Conservation (phyloP, 1,284 basidiomycete genomes). For the Tremellales sp. region DNA sequence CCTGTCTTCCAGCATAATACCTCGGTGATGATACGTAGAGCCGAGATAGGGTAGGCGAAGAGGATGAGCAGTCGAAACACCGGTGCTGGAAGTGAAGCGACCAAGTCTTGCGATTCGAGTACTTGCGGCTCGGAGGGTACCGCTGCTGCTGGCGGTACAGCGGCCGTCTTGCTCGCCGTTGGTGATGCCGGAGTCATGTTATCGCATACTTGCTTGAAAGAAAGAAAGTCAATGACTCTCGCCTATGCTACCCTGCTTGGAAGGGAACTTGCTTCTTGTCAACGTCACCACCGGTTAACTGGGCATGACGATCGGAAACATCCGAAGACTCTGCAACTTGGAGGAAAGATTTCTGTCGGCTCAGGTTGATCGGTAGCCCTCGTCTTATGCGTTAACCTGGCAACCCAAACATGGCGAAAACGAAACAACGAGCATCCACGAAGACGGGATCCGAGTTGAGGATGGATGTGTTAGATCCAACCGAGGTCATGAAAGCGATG, state of each 20-base stretch:
- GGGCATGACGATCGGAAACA: too few species aligned
- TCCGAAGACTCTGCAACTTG: too few species aligned
- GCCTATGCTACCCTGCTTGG: too few species aligned
- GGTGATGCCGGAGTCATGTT: neutral
- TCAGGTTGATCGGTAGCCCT: too few species aligned
- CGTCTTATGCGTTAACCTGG: too few species aligned
- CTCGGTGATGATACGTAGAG: conserved; percentile 54
- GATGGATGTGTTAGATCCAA: conserved; percentile 39
- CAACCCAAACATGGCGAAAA: too few species aligned
- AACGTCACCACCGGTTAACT: too few species aligned
- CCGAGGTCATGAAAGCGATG: conserved; percentile 41
- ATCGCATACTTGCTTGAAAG: too few species aligned
- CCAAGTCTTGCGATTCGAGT: conserved; percentile 32
- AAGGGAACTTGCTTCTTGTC: too few species aligned
- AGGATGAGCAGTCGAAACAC: conserved; percentile 46
- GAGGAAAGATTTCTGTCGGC: too few species aligned
- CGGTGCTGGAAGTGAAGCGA: conserved; percentile 44
- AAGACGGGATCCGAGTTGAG: too few species aligned
- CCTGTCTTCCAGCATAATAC: conserved; percentile 60
- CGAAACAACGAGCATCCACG: neutral
- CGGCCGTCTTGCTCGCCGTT: conserved; percentile 1
- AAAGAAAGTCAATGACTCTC: too few species aligned
- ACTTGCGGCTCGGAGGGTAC: conserved; percentile 8
- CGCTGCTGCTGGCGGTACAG: neutral
- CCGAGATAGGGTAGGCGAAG: conserved; percentile 56